phyloP scores from a whole-genome alignment of 805 yeast species.

The Hanseniaspora thailandica region DNA sequence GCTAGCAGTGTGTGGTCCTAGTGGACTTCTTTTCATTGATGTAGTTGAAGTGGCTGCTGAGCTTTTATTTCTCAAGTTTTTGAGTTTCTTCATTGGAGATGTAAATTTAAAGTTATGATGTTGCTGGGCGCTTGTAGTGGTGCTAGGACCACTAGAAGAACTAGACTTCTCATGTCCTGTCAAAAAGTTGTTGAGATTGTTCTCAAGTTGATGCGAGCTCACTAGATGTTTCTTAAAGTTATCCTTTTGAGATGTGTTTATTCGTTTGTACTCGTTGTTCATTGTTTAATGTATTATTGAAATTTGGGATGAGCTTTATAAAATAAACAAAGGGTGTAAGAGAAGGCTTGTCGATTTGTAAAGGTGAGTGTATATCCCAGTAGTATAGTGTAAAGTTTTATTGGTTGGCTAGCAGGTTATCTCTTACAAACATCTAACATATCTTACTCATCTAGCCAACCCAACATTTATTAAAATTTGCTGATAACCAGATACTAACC shows the following conservation, averaged over 20 bases:
- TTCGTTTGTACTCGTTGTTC: background rate
- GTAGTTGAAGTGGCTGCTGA: background rate
- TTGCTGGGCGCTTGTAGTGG: background rate
- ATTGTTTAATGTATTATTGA: background rate
- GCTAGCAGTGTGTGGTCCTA: background rate
- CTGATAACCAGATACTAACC: too few relatives aligned
- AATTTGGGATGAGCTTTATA: background rate
- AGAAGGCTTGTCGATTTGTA: too few relatives aligned
- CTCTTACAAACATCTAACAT: too few relatives aligned
- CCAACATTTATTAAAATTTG: too few relatives aligned
- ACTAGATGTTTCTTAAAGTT: background rate
- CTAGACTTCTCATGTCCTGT: background rate
- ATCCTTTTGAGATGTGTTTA: background rate
- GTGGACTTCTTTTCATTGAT: background rate
- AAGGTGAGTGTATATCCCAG: too few relatives aligned
- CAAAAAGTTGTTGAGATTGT: background rate
- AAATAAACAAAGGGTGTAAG: too few relatives aligned
- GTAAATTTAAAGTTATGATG: background rate
- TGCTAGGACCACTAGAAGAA: background rate
- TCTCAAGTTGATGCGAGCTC: background rate
- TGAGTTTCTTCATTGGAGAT: constrained; percentile 4
- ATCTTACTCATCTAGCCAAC: too few relatives aligned
- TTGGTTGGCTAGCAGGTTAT: too few relatives aligned
- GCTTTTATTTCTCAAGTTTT: background rate
- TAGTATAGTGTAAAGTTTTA: too few relatives aligned